Percentiles rank a stretch among this genome's conserved stretches.
phyloP scores from a whole-genome alignment of 768 basidiomycete genomes.

The Sporobolomyces phaffii region DNA sequence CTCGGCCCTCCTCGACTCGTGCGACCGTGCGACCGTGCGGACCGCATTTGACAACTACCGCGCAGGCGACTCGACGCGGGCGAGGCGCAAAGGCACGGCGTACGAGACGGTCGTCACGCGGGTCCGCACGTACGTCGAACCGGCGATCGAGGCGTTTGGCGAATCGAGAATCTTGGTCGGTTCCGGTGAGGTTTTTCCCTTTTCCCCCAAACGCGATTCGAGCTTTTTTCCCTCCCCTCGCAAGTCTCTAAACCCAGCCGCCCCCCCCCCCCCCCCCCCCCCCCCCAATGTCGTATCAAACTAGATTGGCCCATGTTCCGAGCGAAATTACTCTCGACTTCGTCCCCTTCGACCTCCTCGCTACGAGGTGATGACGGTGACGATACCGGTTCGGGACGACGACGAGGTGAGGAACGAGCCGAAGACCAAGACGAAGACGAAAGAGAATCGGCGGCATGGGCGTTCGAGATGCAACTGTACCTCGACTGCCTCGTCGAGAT shows the following conservation, averaged over 20 bases:
- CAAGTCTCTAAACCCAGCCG: no score
- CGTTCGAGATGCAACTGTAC: conserved; percentile 34
- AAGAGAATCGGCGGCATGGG: conserved; percentile 19
- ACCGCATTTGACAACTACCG: conserved; percentile 20
- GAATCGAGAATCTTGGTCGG: conserved; percentile 13
- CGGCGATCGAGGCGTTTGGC: conserved; percentile 34
- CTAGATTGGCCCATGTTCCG: conserved; percentile 41
- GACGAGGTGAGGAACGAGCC: neutral
- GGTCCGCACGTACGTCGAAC: conserved; percentile 22
- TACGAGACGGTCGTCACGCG: conserved; percentile 17
- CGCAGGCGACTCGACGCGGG: neutral
- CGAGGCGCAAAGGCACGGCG: conserved; percentile 1
- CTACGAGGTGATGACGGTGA: no score
- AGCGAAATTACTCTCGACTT: neutral
- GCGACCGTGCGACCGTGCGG: neutral
- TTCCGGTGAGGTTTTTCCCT: neutral
- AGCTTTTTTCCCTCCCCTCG: no score
- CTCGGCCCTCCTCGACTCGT: conserved; percentile 27
- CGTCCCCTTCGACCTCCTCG: neutral
- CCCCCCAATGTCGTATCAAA: no score
- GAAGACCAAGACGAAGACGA: neutral
- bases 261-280: no score
- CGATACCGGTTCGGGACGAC: no score
- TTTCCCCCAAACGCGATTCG: no score
- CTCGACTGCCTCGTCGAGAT: conserved; percentile 28